These are phyloP conservation scores for Volvariella surrecta DNA, from an alignment of 1,284 basidiomycete genomes.

Conservation along the genomic window DNA sequence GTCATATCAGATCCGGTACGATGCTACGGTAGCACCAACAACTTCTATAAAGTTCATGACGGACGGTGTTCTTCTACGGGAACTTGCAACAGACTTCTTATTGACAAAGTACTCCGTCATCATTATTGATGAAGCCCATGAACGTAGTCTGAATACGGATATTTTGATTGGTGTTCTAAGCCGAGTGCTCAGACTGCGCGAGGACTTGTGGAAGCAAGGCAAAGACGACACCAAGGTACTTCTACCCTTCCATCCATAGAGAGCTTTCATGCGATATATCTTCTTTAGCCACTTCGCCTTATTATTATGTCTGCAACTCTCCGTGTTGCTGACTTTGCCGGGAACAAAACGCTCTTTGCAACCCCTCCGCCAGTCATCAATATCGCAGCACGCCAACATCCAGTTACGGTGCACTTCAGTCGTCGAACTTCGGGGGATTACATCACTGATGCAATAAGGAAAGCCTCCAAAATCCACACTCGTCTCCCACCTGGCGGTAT, in stretches of 20 bases:
- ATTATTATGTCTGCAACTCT: constrained; percentile 99
- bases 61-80: constrained; percentile 92
- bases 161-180: constrained; percentile 95
- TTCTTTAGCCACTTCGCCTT: constrained; percentile 71
- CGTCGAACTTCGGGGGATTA: constrained; percentile 85
- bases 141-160: constrained; percentile 97
- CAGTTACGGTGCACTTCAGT: constrained; percentile 93
- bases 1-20: constrained; percentile 97
- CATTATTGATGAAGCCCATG: constrained; percentile 97
- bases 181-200: constrained; percentile 82
- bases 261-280: constrained; percentile 9
- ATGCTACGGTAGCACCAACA: constrained; percentile 81
- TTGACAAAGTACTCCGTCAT: constrained; percentile 89
- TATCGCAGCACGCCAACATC: constrained; percentile 88
- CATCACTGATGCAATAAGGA: constrained; percentile 84
- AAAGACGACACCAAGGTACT: constrained; percentile 58
- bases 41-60: constrained; percentile 99
- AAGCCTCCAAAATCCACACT: constrained; percentile 89
- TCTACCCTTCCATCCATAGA: constrained; percentile 6
- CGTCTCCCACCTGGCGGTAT: constrained; percentile 91
- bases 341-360: constrained; percentile 80
- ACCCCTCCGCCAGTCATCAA: constrained; percentile 85
- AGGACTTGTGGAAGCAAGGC: constrained; percentile 79
- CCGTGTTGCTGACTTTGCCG: constrained; percentile 88
- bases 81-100: constrained; percentile 87